These are phyloP conservation scores for Alternaria sp. DNA, from an alignment of 2,329 filamentous ascomycete species.

Conservation along the genomic window DNA sequence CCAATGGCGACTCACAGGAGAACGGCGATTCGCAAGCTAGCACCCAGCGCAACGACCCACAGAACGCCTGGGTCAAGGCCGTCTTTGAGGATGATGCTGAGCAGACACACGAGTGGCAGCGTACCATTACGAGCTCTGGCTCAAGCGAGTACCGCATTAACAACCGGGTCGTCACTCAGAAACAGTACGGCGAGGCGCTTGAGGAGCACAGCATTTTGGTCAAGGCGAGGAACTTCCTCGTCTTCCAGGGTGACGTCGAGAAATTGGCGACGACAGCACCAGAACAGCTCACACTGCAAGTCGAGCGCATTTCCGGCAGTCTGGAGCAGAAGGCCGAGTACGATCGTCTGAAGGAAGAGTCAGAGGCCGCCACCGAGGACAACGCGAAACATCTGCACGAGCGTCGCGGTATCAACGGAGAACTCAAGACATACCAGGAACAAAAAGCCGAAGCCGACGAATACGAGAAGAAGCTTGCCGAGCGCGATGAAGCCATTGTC, in stretches of 20 bases:
- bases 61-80: slow-evolving; percentile 98
- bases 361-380: slow-evolving; percentile 87
- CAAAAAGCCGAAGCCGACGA: slow-evolving; percentile 96
- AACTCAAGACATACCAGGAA: slow-evolving; percentile 97
- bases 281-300: slow-evolving; percentile 89
- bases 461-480: slow-evolving; percentile 88
- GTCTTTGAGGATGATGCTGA: slow-evolving; percentile 98
- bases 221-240: slow-evolving; percentile 96
- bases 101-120: slow-evolving; percentile 95
- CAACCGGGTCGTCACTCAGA: slow-evolving; percentile 84
- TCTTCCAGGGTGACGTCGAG: slow-evolving; percentile 98
- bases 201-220: slow-evolving; percentile 97
- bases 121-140: slow-evolving; percentile 86
- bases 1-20: slow-evolving; percentile 58
- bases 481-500: slow-evolving; percentile 89
- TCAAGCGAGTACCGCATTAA: slow-evolving; percentile 98
- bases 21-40: slow-evolving; percentile 64
- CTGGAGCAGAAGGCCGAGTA: slow-evolving; percentile 95
- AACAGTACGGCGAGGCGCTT: slow-evolving; percentile 91
- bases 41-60: slow-evolving; percentile 78
- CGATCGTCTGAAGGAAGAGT: slow-evolving; percentile 85
- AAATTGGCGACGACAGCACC: slow-evolving; percentile 95
- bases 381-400: slow-evolving; percentile 88
- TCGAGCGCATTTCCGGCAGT: slow-evolving; percentile 97
- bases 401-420: slow-evolving; percentile 92